These are phyloP conservation scores for Populus alba DNA, from an alignment of 345 rosid genomes.

Conservation along the genomic window DNA sequence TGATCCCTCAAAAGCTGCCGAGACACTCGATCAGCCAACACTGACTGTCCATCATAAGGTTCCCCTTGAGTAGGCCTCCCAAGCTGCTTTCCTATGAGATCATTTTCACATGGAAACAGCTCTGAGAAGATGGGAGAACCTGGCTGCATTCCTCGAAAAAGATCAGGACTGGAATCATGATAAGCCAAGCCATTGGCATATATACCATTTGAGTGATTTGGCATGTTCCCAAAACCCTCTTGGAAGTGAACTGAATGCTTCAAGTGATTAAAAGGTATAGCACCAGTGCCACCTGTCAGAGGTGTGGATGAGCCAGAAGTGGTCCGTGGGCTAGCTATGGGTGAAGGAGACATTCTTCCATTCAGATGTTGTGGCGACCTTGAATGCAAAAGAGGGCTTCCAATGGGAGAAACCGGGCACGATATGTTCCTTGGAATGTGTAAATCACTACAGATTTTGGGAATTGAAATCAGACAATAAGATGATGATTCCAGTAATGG, in stretches of 20 bases:
- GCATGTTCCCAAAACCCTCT: constrained; percentile 44
- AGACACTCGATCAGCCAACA: constrained; percentile 60
- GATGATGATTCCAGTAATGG: neutral
- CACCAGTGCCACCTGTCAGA: constrained; percentile 26
- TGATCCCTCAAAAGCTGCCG: constrained; percentile 64
- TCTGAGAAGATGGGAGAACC: constrained; percentile 56
- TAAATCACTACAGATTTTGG: constrained; percentile 10
- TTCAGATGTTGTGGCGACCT: constrained; percentile 28
- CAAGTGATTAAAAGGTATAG: constrained; percentile 54
- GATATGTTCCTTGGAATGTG: constrained; percentile 21
- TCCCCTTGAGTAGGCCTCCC: constrained; percentile 21
- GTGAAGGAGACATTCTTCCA: constrained; percentile 24
- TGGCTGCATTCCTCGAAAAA: constrained; percentile 45
- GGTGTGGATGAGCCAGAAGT: constrained; percentile 33
- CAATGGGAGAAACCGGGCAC: constrained; percentile 24
- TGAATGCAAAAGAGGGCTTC: constrained; percentile 28
- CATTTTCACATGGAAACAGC: constrained; percentile 37
- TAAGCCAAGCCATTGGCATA: constrained; percentile 31
- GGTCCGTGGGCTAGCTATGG: constrained; percentile 29
- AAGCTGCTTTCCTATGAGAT: constrained; percentile 39
- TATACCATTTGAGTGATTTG: constrained; percentile 44
- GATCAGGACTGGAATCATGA: constrained; percentile 53
- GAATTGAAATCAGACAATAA: neutral
- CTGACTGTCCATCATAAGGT: constrained; percentile 45
- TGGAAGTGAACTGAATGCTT: constrained; percentile 51